These are phyloP conservation scores for Pyrus bretschneideri DNA, from an alignment of 306 rosid species.

Conservation along the genomic window DNA sequence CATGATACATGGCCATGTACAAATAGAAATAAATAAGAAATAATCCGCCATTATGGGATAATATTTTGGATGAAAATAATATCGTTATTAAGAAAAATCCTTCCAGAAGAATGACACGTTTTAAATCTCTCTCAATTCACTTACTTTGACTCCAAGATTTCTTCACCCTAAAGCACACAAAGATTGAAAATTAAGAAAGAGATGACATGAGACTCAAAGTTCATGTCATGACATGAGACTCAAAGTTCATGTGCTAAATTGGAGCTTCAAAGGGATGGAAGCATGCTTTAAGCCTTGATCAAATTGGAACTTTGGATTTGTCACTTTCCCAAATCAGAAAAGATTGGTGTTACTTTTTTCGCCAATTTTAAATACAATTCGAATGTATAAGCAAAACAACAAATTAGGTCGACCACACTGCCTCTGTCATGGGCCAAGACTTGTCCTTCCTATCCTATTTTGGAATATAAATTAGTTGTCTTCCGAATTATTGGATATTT, in stretches of 20 bases:
- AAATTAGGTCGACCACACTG: constrained; percentile 8
- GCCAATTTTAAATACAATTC: constrained; percentile 6
- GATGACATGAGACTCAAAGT: neutral
- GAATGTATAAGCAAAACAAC: neutral
- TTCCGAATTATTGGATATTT: neutral
- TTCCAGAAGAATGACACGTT: no score
- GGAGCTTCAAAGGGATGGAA: neutral
- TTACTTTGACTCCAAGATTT: constrained; percentile 32
- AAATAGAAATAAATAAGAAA: no score
- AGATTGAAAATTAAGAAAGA: neutral
- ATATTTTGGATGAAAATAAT: no score
- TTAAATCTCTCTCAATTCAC: neutral
- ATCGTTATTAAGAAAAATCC: no score
- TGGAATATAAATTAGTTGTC: neutral
- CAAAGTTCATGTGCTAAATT: constrained; percentile 9
- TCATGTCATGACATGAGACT: neutral
- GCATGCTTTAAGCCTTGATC: no score
- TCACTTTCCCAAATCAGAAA: constrained; percentile 7
- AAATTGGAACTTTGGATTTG: neutral
- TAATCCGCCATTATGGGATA: neutral
- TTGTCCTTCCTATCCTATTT: neutral
- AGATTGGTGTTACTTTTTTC: neutral
- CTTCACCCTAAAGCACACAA: neutral
- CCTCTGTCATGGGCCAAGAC: neutral
- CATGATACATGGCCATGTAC: neutral